Evolutionary conservation across 106 monocot species (phyloP).

Genomic region (Dactylorhiza incarnata): DNA sequence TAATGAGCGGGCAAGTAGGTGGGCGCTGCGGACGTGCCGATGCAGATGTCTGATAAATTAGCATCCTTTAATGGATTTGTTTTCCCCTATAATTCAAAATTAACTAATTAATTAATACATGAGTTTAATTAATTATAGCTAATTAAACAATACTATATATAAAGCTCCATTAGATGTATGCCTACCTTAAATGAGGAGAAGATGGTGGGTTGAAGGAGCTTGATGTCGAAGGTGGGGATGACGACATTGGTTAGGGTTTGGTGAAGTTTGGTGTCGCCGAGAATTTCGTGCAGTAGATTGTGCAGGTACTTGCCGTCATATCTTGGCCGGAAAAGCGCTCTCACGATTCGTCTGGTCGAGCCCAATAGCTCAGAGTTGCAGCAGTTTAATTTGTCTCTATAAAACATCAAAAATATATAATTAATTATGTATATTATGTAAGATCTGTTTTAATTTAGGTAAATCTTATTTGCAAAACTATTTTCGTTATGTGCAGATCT

Average conservation of each 20-base stretch:
- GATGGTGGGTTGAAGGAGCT: slow-evolving; percentile 47
- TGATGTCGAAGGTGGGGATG: slow-evolving; percentile 56
- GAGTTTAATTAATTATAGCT: not conserved
- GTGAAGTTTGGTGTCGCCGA: slow-evolving; percentile 29
- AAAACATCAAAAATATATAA: not conserved
- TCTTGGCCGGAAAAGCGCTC: slow-evolving; percentile 27
- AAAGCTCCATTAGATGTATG: not conserved
- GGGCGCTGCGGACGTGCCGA: slow-evolving; percentile 49
- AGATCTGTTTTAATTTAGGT: too few relatives aligned
- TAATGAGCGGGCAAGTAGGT: slow-evolving; percentile 59
- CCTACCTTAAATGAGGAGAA: slow-evolving; percentile 44
- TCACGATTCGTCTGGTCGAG: slow-evolving; percentile 5
- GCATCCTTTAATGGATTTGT: slow-evolving; percentile 13
- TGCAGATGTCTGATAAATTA: slow-evolving; percentile 44
- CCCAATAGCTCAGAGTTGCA: slow-evolving; percentile 11
- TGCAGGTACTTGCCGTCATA: slow-evolving; percentile 59
- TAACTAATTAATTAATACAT: not conserved
- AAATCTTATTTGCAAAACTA: too few relatives aligned
- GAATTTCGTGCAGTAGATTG: slow-evolving; percentile 14
- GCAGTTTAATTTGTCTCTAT: not conserved
- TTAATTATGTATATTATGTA: too few relatives aligned
- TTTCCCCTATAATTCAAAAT: slow-evolving; percentile 15
- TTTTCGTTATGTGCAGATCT: too few relatives aligned
- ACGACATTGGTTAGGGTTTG: slow-evolving; percentile 49
- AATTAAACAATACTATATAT: too few relatives aligned